Evolutionary conservation across 2,329 filamentous ascomycete species (phyloP), one percentile per base, ranked within the genome.

Genomic region (Lecanicillium sp.): DNA sequence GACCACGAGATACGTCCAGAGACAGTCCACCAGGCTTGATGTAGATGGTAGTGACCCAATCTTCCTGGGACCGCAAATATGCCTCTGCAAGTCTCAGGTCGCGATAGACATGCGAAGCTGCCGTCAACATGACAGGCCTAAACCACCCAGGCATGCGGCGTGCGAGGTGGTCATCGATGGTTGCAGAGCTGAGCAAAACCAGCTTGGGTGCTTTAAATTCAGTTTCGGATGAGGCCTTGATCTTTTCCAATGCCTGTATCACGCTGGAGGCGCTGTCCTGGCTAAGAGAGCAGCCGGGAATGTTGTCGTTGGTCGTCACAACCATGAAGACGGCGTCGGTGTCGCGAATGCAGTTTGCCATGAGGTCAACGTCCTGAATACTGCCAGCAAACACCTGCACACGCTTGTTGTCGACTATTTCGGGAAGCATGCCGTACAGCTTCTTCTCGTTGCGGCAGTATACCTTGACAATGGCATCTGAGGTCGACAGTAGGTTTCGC

Each of bases 251-350:
- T 25, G 11, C 22, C 7, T 25, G 7, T 7, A 25, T 25, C 11
- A 72, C 54, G 15, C 42, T 44, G 3, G 40, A 15, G 1, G 62
- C 56, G 3, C 49, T 52, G 44, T 71, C 62, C 35, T 61, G 57
- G 3, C 49, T 49, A 3, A 70, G 41, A 14, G 49, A 51, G 35
- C 54, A 62, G 9, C 60, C 59, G 1, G 69, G 69, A 1, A 65
- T 45, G 49, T 71, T 68, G 51, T 66, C 61, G 42, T 65, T 66
- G 20, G 54, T 63, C 2, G 61, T 48, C 1, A 66, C 55, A 9
- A 52, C 49, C 3, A 64, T 48, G 46, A 72, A 71, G 13, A 67
- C 54, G 17, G 61, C 64, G 3, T 44, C 44, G 34, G 46, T 46
- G 37, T 47, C 57, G 6, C 50, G 47, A 4, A 72, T 40, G 45